Base-by-base conservation (phyloP, 2,329 filamentous ascomycete species). In the Zymoseptoria pseudotritici region DNA sequence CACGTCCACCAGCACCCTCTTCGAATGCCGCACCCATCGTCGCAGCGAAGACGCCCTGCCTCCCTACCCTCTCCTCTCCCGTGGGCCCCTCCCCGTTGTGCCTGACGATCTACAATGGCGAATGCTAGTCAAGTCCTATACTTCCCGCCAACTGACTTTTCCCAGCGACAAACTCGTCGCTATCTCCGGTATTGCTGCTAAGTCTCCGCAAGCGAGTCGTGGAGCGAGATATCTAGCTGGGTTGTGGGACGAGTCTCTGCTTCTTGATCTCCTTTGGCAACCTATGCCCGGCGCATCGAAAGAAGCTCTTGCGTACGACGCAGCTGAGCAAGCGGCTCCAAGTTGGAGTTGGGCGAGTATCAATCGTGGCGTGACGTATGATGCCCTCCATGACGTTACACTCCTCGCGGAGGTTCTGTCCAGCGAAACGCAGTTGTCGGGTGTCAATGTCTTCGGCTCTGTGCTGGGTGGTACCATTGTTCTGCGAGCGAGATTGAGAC, bases 21-120 rank as follows among this genome's bases (percentile, higher is more conserved):
- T 58, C 53, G 56, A 61, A 58, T 61, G 59, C 21, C 42, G 50
- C 13, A 58, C 59, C 20, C 56, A 61, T 50, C 56, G 56, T 49
- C 53, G 56, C 10, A 49, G 26, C 36, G 59, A 58, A 29, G 59
- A 53, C n/a, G 29, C 46, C 11, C 49, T 58, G 1, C 51, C 58
- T 13, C 53, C 59, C 17, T 56, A 58, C 21, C 29, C 53, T 4
- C 49, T 31, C 2, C 26, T 42, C 10, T 20, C n/a, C 9, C 49
- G 20, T 2, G 49, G 52, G n/a, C 7, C 55, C 4, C 51, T 61
- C 3, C 50, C 55, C 13, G 6, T 54, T 7, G 54, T 58, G 17
- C 54, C 50, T 31, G 50, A 62, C 55, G 57, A 17, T 21, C 13
- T 29, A 53, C 22, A 58, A 53, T 63, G 61, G 61, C n/a, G 51